phyloP scores from a whole-genome alignment of 495 filamentous ascomycete genomes.

The Aspergillus mulundensis region DNA sequence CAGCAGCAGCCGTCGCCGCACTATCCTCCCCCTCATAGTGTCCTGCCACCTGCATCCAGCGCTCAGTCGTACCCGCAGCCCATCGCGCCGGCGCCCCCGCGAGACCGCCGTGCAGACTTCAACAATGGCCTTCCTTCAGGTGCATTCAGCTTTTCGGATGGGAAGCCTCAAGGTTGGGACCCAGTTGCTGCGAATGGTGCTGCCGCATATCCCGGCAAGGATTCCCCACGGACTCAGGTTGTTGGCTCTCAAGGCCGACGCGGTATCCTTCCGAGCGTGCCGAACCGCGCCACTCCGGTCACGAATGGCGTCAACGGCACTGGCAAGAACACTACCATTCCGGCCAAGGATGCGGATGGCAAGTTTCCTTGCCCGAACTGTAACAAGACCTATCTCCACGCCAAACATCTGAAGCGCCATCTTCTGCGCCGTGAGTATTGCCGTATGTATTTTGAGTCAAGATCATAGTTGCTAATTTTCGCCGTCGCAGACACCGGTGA shows the following conservation, averaged over 20 bases:
- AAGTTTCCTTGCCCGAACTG: conserved; percentile 98
- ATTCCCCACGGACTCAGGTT: conserved; percentile 74
- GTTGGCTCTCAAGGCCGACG: conserved; percentile 88
- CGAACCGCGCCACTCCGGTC: conserved; percentile 67
- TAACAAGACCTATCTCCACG: conserved; percentile 94
- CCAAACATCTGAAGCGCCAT: conserved; percentile 96
- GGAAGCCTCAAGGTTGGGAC: conserved; percentile 39
- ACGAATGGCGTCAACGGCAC: conserved; percentile 52
- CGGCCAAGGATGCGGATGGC: conserved; percentile 88
- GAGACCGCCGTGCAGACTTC: conserved; percentile 50
- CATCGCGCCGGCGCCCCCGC: conserved; percentile 65
- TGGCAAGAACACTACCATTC: conserved; percentile 73
- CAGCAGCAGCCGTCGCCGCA: conserved; percentile 53
- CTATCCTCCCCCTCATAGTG: conserved; percentile 58
- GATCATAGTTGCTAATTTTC: background rate
- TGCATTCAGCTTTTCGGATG: conserved; percentile 50
- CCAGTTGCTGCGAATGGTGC: conserved; percentile 38
- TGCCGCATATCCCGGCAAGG: conserved; percentile 39
- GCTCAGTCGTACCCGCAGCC: conserved; percentile 66
- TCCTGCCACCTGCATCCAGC: conserved; percentile 61
- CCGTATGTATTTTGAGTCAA: background rate
- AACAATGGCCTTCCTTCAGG: conserved; percentile 60
- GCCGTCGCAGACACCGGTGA: conserved; percentile 81
- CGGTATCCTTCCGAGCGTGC: conserved; percentile 85
- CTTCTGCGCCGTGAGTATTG: conserved; percentile 81